A percentile compares a stretch with the other conserved stretches of the same genome.
Evolutionary conservation across 352 stramenopile genomes (phyloP).

Genomic region (Thraustochytrium sp.): DNA sequence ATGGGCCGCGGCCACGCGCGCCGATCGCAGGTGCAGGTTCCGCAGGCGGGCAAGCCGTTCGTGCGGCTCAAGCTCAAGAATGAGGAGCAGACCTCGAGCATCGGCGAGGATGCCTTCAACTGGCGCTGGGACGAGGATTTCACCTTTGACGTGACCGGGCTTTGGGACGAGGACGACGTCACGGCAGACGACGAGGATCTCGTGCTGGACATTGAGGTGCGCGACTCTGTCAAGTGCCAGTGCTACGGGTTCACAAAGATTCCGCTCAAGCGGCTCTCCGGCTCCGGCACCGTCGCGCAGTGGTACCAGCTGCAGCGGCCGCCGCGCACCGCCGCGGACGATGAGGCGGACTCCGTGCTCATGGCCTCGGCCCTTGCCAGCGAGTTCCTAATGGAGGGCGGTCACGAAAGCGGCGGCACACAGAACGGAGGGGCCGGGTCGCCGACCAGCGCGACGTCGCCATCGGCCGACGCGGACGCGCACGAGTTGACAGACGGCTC

Average conservation of each 20-base stretch:
- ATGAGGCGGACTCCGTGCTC: not conserved
- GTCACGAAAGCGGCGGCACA: too few relatives aligned
- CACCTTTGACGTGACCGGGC: slow-evolving; percentile 24
- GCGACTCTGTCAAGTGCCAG: slow-evolving; percentile 21
- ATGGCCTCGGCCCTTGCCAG: not conserved
- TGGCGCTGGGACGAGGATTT: slow-evolving; percentile 32
- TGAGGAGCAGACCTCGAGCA: not conserved
- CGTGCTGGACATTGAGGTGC: not conserved
- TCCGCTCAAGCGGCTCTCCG: slow-evolving; percentile 8
- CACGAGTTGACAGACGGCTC: not conserved
- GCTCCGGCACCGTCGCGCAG: not conserved
- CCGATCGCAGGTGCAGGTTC: not conserved
- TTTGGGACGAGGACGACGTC: not conserved
- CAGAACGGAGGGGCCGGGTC: too few relatives aligned
- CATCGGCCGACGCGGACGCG: not conserved
- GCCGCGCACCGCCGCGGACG: not conserved
- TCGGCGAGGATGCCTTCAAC: not conserved
- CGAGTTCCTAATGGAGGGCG: not conserved
- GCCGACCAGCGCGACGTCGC: too few relatives aligned
- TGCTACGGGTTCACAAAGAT: slow-evolving; percentile 8
- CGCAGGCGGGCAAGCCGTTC: slow-evolving; percentile 14
- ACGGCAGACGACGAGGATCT: not conserved
- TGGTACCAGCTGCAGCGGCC: slow-evolving; percentile 34
- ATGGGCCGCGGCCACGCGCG: not conserved
- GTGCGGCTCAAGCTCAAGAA: slow-evolving; percentile 16